Evolutionary conservation across 2,329 filamentous ascomycete genomes (phyloP).

Genomic region (Botryosphaeria dothidea): DNA sequence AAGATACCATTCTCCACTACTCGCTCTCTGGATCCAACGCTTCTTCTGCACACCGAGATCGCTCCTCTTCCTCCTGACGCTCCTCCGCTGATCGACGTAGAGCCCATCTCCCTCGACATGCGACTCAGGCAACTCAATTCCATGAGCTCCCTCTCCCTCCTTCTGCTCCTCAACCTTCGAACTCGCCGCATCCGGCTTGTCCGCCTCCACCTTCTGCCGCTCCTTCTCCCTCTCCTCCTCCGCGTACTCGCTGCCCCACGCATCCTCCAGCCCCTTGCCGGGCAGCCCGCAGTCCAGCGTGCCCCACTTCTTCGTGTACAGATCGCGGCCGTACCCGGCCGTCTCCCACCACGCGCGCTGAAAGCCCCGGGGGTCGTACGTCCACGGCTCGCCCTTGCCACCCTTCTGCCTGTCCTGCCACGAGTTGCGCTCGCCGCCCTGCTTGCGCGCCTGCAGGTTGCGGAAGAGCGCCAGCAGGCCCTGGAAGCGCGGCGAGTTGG

Average conservation of each 20-base stretch:
- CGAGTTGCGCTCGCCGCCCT: constrained; percentile 19
- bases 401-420: constrained; percentile 20
- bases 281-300: constrained; percentile 18
- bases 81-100: neutral
- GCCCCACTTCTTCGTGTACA: constrained; percentile 24
- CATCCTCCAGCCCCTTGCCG: constrained; percentile 1
- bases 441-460: constrained; percentile 19
- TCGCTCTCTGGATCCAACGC: constrained; percentile 3
- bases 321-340: constrained; percentile 19
- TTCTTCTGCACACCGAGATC: neutral
- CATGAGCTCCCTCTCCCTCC: neutral
- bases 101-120: neutral
- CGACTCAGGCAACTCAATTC: neutral
- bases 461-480: neutral
- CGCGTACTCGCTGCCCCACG: constrained; percentile 20
- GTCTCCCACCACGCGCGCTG: constrained; percentile 21
- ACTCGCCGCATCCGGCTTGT: neutral
- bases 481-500: constrained; percentile 10
- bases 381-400: constrained; percentile 18
- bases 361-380: constrained; percentile 20
- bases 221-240: neutral
- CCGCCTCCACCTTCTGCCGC: neutral
- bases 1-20: constrained; percentile 7
- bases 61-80: neutral
- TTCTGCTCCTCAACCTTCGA: neutral